Evolutionary conservation across 305 asterid genomes (phyloP), one percentile per base, ranked within the genome.

Genomic region (Ajuga reptans): DNA sequence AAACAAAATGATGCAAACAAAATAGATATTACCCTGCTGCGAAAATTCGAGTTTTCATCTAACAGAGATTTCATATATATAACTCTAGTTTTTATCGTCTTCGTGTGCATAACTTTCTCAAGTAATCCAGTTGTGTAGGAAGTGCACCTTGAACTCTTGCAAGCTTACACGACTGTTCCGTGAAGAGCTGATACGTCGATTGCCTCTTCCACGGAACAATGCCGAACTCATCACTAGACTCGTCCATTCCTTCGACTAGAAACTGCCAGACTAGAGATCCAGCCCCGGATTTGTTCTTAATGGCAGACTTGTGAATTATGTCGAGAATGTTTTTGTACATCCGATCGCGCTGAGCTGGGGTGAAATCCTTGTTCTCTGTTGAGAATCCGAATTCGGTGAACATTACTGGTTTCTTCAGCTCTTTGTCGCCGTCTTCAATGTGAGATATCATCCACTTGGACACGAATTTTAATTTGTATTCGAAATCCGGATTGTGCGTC

Each of bases 261-360:
- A 94, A 94, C 79, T 94, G 99, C 99, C 99, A 91, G 36, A 86
- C 85, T 49, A 94, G 81, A 41, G 96, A 80, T 53, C 99, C 97
- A 9, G 89, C 95, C 0, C 97, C 99, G 0, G 96, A 83, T 71
- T 72, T 83, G 75, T 78, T 86, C 56, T 74, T 77, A 63, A 75
- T 75, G 18, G 97, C 88, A 2, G 99, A 91, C 56, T 87, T 91
- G 89, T 87, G 72, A 58, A 81, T 81, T n/a, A 94, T 74, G 43
- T 91, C 93, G 6, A 87, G 96, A 46, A 91, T 87, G 6, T 87
- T 82, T 77, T 89, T 72, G 85, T 75, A 82, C 71, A 91, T 81
- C 56, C 68, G 77, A 18, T 94, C 97, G 0, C 97, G 78, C 58
- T 91, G 85, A 8, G 84, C 47, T 9, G 82, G 86, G 36, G 85